Conservation (phyloP, 768 basidiomycete species). For the Crassisporium funariophilum region DNA sequence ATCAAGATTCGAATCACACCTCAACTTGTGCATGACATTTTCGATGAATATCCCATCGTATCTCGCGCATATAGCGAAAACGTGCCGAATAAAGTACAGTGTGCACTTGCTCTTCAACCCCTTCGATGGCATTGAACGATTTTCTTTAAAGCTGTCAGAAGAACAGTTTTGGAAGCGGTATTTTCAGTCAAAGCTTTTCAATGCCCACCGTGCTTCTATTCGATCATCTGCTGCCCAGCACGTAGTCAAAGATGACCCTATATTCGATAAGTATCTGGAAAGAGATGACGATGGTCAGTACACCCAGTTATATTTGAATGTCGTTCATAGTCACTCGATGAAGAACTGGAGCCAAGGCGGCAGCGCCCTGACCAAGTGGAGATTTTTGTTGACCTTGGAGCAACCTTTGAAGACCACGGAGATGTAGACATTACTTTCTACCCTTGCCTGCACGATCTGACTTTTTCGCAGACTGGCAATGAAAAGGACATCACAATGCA, state of each 20-base stretch:
- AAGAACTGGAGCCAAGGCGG: constrained; percentile 79
- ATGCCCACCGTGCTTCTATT: constrained; percentile 91
- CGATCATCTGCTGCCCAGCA: constrained; percentile 83
- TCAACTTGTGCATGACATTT: constrained; percentile 92
- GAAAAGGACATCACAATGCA: constrained; percentile 94
- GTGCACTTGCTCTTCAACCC: constrained; percentile 8
- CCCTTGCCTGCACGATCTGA: constrained; percentile 1
- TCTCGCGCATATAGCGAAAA: constrained; percentile 91
- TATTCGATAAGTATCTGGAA: constrained; percentile 96
- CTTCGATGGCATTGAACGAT: constrained; percentile 10
- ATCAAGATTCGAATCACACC: constrained; percentile 89
- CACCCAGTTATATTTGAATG: constrained; percentile 1
- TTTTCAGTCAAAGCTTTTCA: constrained; percentile 95
- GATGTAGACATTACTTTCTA: constrained; percentile 51
- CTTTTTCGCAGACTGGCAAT: constrained; percentile 71
- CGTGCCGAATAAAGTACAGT: constrained; percentile 78
- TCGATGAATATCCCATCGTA: constrained; percentile 96
- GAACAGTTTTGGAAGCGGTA: constrained; percentile 96
- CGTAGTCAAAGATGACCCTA: constrained; percentile 86
- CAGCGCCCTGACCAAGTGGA: constrained; percentile 68
- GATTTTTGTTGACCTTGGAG: constrained; percentile 80
- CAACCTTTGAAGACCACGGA: constrained; percentile 89
- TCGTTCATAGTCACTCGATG: constrained; percentile 3
- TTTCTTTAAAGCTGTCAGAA: constrained; percentile 70
- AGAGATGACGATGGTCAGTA: constrained; percentile 88